Base-by-base conservation (phyloP, 2,329 filamentous ascomycete species). In the Aureobasidium sp. region DNA sequence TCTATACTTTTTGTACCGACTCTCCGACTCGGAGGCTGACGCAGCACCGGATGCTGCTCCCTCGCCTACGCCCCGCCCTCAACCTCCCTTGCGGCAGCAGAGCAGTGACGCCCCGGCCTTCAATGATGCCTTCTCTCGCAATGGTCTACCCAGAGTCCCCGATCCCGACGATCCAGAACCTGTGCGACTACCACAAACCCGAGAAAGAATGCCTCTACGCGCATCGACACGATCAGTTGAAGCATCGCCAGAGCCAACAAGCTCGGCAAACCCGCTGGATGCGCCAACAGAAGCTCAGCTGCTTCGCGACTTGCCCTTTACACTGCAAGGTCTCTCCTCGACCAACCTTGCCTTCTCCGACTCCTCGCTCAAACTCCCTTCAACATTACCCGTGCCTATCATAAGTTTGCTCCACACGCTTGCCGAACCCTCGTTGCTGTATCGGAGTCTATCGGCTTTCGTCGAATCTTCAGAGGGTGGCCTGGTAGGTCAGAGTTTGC, bases 381-480 rank as follows among this genome's bases (percentile, higher is more conserved):
- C 85, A 0, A 90, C 87, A 0, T 80, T 99, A 6, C 91, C 94
- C 1, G 80, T 92, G 6, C 93, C 94, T 2, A 80, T 97, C 11
- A 80, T 97, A 15, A 92, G 91, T 17, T 81, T 99, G 11, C 79
- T 99, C 2, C 91, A 99, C 69, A 90, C 89, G 0, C 79, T 99
- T 22, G 91, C 94, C 1, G 94, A 99, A 71, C 94, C 94, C 8
- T 95, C 93, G 5, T 79, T 99, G n/a, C 80, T 99, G 9, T 99
- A 97, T 72, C 86, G 87, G 64, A 85, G 85, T 1, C 82, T 99
- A 0, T 85, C 91, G 15, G 81, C 82, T 3, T 99, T 96, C 74
- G 88, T 93, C 62, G 88, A 95, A 64, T 87, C 87, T 5, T 85
- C 86, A 1, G 88, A 91, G 55, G 87, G 88, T 36, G 92, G 93